A percentile compares a stretch with the other conserved stretches of the same genome.
Evolutionary conservation across 2,329 filamentous ascomycete species (phyloP).

Genomic region (Colletotrichum plurivorum): DNA sequence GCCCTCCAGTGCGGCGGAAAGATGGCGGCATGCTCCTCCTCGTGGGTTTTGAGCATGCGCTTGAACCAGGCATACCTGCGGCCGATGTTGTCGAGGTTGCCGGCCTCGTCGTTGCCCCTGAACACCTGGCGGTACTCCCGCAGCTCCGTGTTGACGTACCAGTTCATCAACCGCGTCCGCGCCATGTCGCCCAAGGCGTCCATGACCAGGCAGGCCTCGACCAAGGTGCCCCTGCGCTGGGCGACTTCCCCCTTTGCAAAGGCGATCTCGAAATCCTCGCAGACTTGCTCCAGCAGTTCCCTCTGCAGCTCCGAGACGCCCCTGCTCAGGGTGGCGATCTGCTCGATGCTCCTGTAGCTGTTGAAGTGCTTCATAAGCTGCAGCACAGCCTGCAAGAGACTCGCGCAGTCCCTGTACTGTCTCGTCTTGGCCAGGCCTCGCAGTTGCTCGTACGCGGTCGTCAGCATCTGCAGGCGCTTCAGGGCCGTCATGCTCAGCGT

Average conservation of each 20-base stretch:
- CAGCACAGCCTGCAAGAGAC: conserved; percentile 92
- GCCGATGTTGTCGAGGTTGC: conserved; percentile 95
- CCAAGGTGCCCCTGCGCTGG: conserved; percentile 77
- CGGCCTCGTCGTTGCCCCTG: conserved; percentile 95
- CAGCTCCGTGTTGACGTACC: conserved; percentile 98
- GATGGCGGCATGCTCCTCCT: conserved; percentile 90
- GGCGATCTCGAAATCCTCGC: conserved; percentile 96
- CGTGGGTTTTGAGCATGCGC: conserved; percentile 94
- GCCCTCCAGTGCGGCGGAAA: conserved; percentile 93
- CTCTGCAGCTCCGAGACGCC: conserved; percentile 95
- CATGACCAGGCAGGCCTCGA: conserved; percentile 93
- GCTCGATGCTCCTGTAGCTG: conserved; percentile 96
- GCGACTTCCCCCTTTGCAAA: conserved; percentile 91
- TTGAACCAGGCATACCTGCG: conserved; percentile 97
- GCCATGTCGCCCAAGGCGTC: conserved; percentile 94
- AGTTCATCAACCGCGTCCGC: conserved; percentile 84
- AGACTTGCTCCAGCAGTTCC: conserved; percentile 96
- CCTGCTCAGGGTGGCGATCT: conserved; percentile 92
- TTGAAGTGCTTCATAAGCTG: conserved; percentile 99
- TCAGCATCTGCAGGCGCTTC: conserved; percentile 98
- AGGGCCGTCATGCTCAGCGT: conserved; percentile 98
- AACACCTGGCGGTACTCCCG: conserved; percentile 97
- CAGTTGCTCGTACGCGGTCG: conserved; percentile 98
- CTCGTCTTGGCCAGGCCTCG: conserved; percentile 84
- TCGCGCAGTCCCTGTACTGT: conserved; percentile 95